Percentiles rank a stretch among this genome's conserved stretches.
These are phyloP conservation scores for Geranium incanum DNA, from an alignment of 441 rosid genomes.

Conservation along the genomic window DNA sequence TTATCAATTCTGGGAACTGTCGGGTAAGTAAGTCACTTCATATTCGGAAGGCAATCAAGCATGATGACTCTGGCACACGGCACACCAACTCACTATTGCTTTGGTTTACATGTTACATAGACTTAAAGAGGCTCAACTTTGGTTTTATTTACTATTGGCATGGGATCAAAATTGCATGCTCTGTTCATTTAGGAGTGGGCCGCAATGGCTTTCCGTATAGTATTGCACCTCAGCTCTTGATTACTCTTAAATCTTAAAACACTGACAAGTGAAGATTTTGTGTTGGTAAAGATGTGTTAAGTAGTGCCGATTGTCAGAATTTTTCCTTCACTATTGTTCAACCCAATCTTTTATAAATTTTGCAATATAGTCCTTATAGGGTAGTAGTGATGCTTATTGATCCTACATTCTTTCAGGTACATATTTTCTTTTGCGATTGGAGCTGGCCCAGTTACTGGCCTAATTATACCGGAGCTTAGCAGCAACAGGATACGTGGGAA, in stretches of 20 bases:
- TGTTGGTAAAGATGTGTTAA: not conserved
- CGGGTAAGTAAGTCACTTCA: slow-evolving; percentile 40
- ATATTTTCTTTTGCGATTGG: slow-evolving; percentile 63
- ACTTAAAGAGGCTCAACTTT: not conserved
- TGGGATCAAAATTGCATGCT: not conserved
- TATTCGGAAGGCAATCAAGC: not conserved
- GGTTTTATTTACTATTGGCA: not conserved
- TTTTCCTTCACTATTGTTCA: not conserved
- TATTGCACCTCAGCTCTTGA: not conserved
- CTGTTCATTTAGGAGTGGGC: not conserved
- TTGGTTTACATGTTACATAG: not conserved
- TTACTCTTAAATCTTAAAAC: not conserved
- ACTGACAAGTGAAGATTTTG: not conserved
- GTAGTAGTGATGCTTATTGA: slow-evolving; percentile 13
- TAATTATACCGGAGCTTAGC: slow-evolving; percentile 69
- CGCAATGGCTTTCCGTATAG: not conserved
- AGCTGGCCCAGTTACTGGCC: slow-evolving; percentile 76
- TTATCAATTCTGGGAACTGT: slow-evolving; percentile 61
- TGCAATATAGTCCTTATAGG: slow-evolving; percentile 2
- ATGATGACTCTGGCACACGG: too few species aligned
- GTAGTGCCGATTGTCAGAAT: not conserved
- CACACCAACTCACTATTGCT: too few species aligned
- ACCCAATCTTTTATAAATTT: not conserved
- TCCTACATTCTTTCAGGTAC: slow-evolving; percentile 34
- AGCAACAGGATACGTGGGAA: slow-evolving; percentile 59